Evolutionary conservation across 129 eudicot genomes (phyloP).

Genomic region (carrot (Daucus carota)): DH1_v3.0 NC_030383.2:53779501-53780000

Average conservation of each 20-base stretch:
- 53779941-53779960: conserved; percentile 52
- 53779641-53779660: neutral
- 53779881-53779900: conserved; percentile 38
- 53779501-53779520: neutral
- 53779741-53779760: neutral
- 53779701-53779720: neutral
- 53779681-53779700: neutral
- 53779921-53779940: conserved; percentile 52
- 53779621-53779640: neutral
- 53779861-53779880: conserved; percentile 31
- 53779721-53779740: neutral
- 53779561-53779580: too few species aligned
- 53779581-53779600: too few species aligned
- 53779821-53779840: conserved; percentile 41
- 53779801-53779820: conserved; percentile 33
- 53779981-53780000: conserved; percentile 24
- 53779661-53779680: neutral
- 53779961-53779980: conserved; percentile 21
- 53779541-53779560: neutral
- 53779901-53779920: conserved; percentile 50
- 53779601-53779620: too few species aligned
- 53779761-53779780: neutral
- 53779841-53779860: conserved; percentile 33
- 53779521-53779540: neutral
- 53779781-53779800: neutral